phyloP scores from a whole-genome alignment of 2,329 filamentous ascomycete species.

The Cladosporium velox region DNA sequence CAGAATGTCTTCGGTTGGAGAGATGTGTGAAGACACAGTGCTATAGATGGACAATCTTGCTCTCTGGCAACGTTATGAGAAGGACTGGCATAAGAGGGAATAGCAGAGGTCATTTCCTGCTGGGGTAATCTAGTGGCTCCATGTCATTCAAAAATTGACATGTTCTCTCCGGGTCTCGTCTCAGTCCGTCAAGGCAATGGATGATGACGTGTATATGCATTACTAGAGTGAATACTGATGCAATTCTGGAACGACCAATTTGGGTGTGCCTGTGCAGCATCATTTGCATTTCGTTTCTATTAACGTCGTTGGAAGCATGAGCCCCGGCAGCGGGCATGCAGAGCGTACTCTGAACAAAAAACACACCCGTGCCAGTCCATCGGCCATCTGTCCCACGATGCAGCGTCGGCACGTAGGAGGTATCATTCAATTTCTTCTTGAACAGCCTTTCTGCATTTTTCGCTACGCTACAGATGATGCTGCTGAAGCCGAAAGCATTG shows the following conservation, averaged over 20 bases:
- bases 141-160: background rate
- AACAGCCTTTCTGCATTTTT: slow-evolving; percentile 22
- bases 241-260: background rate
- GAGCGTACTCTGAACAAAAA: slow-evolving; percentile 4
- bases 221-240: background rate
- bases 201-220: background rate
- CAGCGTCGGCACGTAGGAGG: slow-evolving; percentile 6
- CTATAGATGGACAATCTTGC: too few species aligned
- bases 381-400: background rate
- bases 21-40: background rate
- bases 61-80: too few species aligned
- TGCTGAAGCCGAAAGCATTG: slow-evolving; percentile 20
- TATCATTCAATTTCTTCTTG: slow-evolving; percentile 13
- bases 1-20: too few species aligned
- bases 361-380: background rate
- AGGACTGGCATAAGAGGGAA: too few species aligned
- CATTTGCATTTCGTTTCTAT: slow-evolving; percentile 14
- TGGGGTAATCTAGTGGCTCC: background rate
- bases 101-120: background rate
- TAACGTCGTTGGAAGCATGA: slow-evolving; percentile 7
- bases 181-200: background rate
- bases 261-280: slow-evolving; percentile 8
- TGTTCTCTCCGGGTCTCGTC: background rate
- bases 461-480: slow-evolving; percentile 22
- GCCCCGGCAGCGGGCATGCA: slow-evolving; percentile 1